phyloP scores from a whole-genome alignment of 2,329 filamentous ascomycete genomes.

The Cordyceps cicadae region DNA sequence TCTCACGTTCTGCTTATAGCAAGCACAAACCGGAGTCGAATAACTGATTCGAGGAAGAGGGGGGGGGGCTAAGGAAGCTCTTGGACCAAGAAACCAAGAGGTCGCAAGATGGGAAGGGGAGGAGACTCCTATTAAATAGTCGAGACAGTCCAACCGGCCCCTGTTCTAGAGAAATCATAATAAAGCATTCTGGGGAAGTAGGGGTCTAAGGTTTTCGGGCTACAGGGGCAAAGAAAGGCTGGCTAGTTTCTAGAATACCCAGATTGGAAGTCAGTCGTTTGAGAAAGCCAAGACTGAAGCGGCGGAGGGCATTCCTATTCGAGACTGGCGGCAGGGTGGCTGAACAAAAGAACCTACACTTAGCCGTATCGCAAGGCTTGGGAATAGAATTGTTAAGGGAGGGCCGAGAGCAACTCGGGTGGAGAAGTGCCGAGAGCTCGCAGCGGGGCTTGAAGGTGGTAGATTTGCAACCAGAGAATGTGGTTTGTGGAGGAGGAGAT shows the following conservation, averaged over 20 bases:
- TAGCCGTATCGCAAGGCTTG: neutral
- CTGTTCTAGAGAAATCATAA: neutral
- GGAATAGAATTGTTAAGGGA: neutral
- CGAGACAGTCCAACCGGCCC: neutral
- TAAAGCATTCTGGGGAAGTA: conserved; percentile 5
- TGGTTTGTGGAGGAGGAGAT: conserved; percentile 5
- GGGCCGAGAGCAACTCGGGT: neutral
- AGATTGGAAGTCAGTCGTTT: neutral
- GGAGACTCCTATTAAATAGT: conserved; percentile 3
- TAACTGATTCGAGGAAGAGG: neutral
- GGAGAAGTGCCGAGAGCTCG: conserved; percentile 5
- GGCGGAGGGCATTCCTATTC: conserved; percentile 18
- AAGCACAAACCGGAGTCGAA: neutral
- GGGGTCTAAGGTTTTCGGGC: neutral
- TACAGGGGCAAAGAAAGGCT: neutral
- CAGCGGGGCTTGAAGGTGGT: neutral
- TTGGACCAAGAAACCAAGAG: neutral
- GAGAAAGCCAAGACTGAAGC: conserved; percentile 16
- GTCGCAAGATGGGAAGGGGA: neutral
- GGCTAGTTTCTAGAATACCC: neutral
- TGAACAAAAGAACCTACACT: conserved; percentile 16
- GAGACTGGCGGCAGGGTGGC: conserved; percentile 13
- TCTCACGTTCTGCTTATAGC: neutral
- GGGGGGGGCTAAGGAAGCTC: neutral
- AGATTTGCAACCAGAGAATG: neutral